Base-by-base conservation (phyloP, 1,284 basidiomycete species). In the Fistulina hepatica region DNA sequence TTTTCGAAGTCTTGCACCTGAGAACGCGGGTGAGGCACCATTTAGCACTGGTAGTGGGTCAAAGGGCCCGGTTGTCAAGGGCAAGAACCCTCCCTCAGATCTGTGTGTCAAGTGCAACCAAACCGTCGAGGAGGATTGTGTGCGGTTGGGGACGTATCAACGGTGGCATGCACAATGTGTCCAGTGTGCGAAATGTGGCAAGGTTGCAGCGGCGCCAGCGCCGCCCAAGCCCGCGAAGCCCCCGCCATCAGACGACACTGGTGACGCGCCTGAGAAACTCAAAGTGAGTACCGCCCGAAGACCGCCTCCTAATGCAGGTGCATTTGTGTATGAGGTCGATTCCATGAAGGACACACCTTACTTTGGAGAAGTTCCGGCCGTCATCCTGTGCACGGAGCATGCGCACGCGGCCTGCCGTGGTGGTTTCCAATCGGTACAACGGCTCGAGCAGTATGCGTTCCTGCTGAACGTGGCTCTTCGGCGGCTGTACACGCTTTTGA, bases 361-460 rank as follows among this genome's bases (percentile, higher is more conserved):
- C 2, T 84, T 81, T 57, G 81, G 80, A 33, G 68, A 73, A 42
- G 70, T 80, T 24, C 80, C 81, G 34, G 76, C 69, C 15, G 60
- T 73, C 33, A 72, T 88, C 42, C 74, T 77, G 47, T 97, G 94
- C 59, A 72, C 69, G 6, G 76, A 81, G n/a, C 89, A 84, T 63
- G 80, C 70, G 26, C 76, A 74, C 53, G 53, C 55, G 37, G 69
- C 69, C 3, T 84, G 81, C 49, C 65, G 77, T 33, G 52, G 63
- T 15, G 92, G 92, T 7, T 97, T 98, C 61, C 82, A 89, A 54
- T 71, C 85, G 11, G 94, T 97, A 12, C 91, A 93, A 37, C 71
- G 94, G 44, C 64, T 99, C 48, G 94, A 99, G 64, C 94, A 99
- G 57, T 99, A 97, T 58, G 88, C 95, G 0, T 99, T 95, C 67